Percentiles rank a stretch among this genome's conserved stretches.
Evolutionary conservation across 441 rosid genomes (phyloP).

Genomic region (Pelargonium fulgidum): DNA sequence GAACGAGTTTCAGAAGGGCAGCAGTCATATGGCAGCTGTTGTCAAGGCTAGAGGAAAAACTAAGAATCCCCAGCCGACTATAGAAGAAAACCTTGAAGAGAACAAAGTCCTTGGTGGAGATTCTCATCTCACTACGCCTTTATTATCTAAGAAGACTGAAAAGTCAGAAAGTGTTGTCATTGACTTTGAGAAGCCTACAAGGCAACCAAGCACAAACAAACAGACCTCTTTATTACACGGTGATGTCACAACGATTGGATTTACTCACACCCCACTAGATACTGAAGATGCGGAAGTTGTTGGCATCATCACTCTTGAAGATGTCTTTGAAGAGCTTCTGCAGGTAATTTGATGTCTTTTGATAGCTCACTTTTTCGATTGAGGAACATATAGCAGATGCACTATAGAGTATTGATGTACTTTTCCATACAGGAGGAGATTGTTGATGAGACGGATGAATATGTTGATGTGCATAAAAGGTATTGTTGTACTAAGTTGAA

Average conservation of each 20-base stretch:
- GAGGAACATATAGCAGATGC: slow-evolving; percentile 8
- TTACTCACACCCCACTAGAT: slow-evolving; percentile 47
- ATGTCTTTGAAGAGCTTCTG: slow-evolving; percentile 90
- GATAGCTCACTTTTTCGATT: neutral
- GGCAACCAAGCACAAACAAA: slow-evolving; percentile 18
- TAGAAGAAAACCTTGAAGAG: slow-evolving; percentile 37
- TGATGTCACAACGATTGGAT: slow-evolving; percentile 33
- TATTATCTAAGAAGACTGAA: slow-evolving; percentile 48
- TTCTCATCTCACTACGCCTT: slow-evolving; percentile 52
- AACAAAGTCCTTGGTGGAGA: slow-evolving; percentile 30
- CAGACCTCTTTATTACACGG: slow-evolving; percentile 30
- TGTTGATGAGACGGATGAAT: slow-evolving; percentile 96
- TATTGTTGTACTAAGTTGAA: slow-evolving; percentile 15
- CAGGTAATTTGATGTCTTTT: slow-evolving; percentile 32
- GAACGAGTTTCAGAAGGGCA: slow-evolving; percentile 95
- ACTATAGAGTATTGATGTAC: neutral
- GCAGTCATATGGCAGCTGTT: slow-evolving; percentile 99
- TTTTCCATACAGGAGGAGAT: slow-evolving; percentile 69
- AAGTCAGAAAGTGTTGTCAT: slow-evolving; percentile 48
- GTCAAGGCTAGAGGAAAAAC: slow-evolving; percentile 62
- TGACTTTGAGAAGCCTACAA: slow-evolving; percentile 46
- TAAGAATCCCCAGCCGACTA: slow-evolving; percentile 34
- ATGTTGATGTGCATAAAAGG: slow-evolving; percentile 96
- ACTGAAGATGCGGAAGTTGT: slow-evolving; percentile 89
- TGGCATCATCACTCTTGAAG: slow-evolving; percentile 94